These are phyloP conservation scores for Ophiosphaerella korrae DNA, from an alignment of 2,329 filamentous ascomycete species.

Conservation along the genomic window DNA sequence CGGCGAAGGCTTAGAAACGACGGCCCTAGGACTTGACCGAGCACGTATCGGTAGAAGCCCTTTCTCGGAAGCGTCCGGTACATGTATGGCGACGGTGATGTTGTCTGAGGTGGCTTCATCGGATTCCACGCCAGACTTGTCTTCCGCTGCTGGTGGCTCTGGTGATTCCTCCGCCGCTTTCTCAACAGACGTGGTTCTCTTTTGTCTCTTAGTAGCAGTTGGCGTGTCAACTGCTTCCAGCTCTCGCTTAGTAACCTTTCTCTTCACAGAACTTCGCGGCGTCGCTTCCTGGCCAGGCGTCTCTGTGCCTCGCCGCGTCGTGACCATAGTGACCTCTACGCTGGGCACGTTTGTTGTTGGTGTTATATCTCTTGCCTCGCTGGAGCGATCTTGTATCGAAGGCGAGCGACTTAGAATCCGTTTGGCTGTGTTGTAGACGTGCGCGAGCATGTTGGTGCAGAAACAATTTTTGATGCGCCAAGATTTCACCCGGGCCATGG, in stretches of 20 bases:
- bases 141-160: conserved; percentile 3
- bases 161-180: conserved; percentile 14
- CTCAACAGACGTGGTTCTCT: conserved; percentile 22
- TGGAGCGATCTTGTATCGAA: conserved; percentile 29
- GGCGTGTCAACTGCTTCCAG: conserved; percentile 38
- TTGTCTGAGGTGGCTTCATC: conserved; percentile 18
- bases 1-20: conserved; percentile 21
- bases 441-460: conserved; percentile 36
- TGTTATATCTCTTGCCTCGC: conserved; percentile 18
- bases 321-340: conserved; percentile 37
- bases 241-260: conserved; percentile 33
- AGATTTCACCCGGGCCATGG: conserved; percentile 25
- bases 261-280: conserved; percentile 31
- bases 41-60: conserved; percentile 24
- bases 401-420: conserved; percentile 38
- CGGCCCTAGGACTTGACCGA: conserved; percentile 30
- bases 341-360: conserved; percentile 16
- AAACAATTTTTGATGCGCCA: conserved; percentile 30
- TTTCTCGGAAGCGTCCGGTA: conserved; percentile 5
- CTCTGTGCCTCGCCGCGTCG: conserved; percentile 39
- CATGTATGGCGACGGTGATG: conserved; percentile 13
- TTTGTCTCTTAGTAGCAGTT: conserved; percentile 35
- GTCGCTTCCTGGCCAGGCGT: conserved; percentile 31
- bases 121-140: conserved; percentile 8
- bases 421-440: conserved; percentile 36